These are phyloP conservation scores for Aspergillus jensenii DNA, from an alignment of 2,329 filamentous ascomycete genomes.

Conservation along the genomic window DNA sequence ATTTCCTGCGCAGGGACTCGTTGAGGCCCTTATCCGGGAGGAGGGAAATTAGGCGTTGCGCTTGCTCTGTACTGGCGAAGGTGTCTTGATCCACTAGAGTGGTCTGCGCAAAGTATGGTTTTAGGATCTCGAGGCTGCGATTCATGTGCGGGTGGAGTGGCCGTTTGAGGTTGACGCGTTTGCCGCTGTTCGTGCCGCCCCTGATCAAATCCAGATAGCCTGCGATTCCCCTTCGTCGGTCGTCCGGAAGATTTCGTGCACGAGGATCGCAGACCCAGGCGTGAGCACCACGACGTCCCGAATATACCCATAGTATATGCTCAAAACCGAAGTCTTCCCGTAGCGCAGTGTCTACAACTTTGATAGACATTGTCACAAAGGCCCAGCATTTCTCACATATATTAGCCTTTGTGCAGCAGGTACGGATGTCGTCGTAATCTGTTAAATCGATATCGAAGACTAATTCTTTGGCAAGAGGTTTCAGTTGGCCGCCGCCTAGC, in stretches of 20 bases:
- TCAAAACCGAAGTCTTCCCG: slow-evolving; percentile 95
- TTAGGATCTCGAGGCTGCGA: slow-evolving; percentile 82
- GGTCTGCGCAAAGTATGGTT: slow-evolving; percentile 77
- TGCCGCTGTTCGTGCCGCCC: slow-evolving; percentile 80
- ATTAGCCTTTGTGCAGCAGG: slow-evolving; percentile 88
- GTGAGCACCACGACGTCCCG: slow-evolving; percentile 91
- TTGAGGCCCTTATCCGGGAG: slow-evolving; percentile 78
- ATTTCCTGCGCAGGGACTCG: slow-evolving; percentile 81
- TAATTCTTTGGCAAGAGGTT: slow-evolving; percentile 85
- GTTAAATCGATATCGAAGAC: slow-evolving; percentile 99
- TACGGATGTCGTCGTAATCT: slow-evolving; percentile 95
- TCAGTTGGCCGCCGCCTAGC: slow-evolving; percentile 74
- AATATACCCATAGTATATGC: slow-evolving; percentile 98
- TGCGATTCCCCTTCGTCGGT: slow-evolving; percentile 79
- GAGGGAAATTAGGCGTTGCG: slow-evolving; percentile 76
- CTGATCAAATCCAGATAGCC: slow-evolving; percentile 88
- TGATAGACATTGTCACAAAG: slow-evolving; percentile 97
- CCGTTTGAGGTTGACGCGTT: slow-evolving; percentile 79
- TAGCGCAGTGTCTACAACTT: slow-evolving; percentile 82
- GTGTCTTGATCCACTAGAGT: slow-evolving; percentile 85
- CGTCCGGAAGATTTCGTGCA: slow-evolving; percentile 80
- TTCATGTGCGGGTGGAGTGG: slow-evolving; percentile 87
- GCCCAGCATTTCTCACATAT: slow-evolving; percentile 95
- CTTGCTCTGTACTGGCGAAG: slow-evolving; percentile 69
- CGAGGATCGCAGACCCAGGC: slow-evolving; percentile 96